Evolutionary conservation across 345 rosid genomes (phyloP), one percentile per base, ranked within the genome.

Genomic region (Eutrema heterophyllum): DNA sequence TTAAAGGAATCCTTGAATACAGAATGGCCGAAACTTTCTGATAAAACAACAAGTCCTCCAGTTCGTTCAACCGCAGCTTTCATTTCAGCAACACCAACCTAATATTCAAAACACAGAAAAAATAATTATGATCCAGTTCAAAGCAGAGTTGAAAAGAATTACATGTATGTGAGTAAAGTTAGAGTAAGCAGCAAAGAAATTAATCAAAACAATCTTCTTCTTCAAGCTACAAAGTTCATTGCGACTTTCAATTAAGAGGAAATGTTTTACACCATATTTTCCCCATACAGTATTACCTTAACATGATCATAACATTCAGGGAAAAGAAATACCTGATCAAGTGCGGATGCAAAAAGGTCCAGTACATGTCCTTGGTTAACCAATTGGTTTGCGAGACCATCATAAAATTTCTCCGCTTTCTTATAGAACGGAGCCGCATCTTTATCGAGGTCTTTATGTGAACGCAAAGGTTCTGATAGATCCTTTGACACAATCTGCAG

Each of bases 71-170:
- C 96, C 6, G 89, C 87, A 75, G 92, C 91, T 87, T 96, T 96
- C 97, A 96, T 92, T 87, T 96, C 99, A 32, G 99, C 97, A 67
- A 96, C 88, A 76, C 99, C 99, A 66, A 96, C 97, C 99, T 96
- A 78, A 41, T 45, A 71, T 51, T 32, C 15, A 18, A 24, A 9
- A 15, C 45, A 57, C 45, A 70, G 4, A 45, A 24, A 4, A 51
- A 9, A 46, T 4, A 15, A 46, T 30, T 9, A 69, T 27, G 24
- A 32, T 52, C 15, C 21, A 56, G 26, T 9, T n/a, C 32, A 48
- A 18, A 46, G 46, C 44, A 38, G 44, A 39, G 9, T 48, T 38
- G 6, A 46, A 57, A 0, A 33, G 11, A 64, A 16, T 35, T 51
- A 3, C 45, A 30, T 24, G 68, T 51, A 64, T 27, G 32, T 48